These are phyloP conservation scores for Stemphylium vesicarium DNA, from an alignment of 2,329 filamentous ascomycete genomes.

Conservation along the genomic window DNA sequence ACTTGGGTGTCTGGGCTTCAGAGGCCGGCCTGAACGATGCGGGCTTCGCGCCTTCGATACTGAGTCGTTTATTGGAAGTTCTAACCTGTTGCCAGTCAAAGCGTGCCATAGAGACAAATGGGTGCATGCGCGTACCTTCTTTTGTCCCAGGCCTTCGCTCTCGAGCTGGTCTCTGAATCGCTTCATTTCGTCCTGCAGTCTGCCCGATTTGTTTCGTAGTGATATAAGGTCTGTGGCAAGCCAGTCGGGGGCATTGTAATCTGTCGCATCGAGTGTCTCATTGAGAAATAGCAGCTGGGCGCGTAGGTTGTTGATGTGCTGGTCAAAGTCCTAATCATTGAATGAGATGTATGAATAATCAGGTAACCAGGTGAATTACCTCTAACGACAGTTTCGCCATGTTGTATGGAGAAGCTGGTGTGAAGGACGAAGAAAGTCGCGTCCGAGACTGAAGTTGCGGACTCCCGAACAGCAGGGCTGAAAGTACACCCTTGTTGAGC, in stretches of 20 bases:
- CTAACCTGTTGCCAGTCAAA: constrained; percentile 20
- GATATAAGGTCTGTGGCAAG: constrained; percentile 44
- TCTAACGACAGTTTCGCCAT: constrained; percentile 39
- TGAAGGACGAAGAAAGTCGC: neutral
- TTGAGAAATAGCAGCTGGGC: constrained; percentile 39
- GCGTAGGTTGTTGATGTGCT: constrained; percentile 40
- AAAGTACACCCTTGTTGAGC: neutral
- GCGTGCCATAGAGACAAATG: neutral
- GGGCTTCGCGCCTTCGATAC: constrained; percentile 31
- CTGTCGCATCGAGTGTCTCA: constrained; percentile 41
- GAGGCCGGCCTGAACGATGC: constrained; percentile 2
- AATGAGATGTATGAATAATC: constrained; percentile 16
- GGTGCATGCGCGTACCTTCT: constrained; percentile 23
- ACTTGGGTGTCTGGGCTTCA: constrained; percentile 14
- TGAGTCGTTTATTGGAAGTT: constrained; percentile 37
- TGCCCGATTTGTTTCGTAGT: constrained; percentile 41
- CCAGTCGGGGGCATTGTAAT: constrained; percentile 46
- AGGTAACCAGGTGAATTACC: constrained; percentile 22
- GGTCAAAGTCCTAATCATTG: constrained; percentile 39
- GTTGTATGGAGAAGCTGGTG: constrained; percentile 8
- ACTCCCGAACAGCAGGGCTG: constrained; percentile 13
- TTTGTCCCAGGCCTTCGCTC: constrained; percentile 32
- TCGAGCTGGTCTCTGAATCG: constrained; percentile 39
- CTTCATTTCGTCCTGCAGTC: constrained; percentile 45
- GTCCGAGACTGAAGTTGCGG: constrained; percentile 10